phyloP scores from a whole-genome alignment of 2,329 filamentous ascomycete genomes.

The Trichoderma atrobrunneum region DNA sequence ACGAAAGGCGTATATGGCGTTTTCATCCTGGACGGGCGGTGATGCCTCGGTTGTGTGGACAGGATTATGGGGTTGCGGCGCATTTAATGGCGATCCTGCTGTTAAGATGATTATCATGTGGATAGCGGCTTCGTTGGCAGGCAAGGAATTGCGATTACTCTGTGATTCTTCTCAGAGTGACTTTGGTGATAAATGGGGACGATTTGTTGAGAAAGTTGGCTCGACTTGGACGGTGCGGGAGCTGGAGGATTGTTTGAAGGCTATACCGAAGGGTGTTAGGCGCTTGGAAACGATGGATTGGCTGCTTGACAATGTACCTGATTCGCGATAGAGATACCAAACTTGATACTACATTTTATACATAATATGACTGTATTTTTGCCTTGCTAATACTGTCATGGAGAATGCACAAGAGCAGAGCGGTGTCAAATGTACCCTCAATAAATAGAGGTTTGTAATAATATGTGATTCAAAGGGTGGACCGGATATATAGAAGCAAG shows the following conservation, averaged over 20 bases:
- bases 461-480: too few relatives aligned
- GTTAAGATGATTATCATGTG: constrained; percentile 33
- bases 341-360: background rate
- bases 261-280: background rate
- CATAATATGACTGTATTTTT: background rate
- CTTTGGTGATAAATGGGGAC: background rate
- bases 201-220: background rate
- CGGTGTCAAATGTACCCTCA: too few relatives aligned
- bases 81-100: constrained; percentile 34
- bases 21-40: constrained; percentile 25
- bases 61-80: constrained; percentile 37
- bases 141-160: constrained; percentile 21
- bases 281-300: constrained; percentile 5
- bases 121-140: constrained; percentile 30
- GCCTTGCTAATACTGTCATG: background rate
- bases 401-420: background rate
- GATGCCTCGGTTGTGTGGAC: constrained; percentile 24
- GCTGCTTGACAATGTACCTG: background rate
- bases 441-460: background rate
- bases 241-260: background rate
- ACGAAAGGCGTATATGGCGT: constrained; percentile 30
- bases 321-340: background rate
- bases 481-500: background rate
- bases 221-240: background rate
- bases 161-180: constrained; percentile 20